Evolutionary conservation across 2,329 filamentous ascomycete species (phyloP).

Genomic region (Colletotrichum lentis): DNA sequence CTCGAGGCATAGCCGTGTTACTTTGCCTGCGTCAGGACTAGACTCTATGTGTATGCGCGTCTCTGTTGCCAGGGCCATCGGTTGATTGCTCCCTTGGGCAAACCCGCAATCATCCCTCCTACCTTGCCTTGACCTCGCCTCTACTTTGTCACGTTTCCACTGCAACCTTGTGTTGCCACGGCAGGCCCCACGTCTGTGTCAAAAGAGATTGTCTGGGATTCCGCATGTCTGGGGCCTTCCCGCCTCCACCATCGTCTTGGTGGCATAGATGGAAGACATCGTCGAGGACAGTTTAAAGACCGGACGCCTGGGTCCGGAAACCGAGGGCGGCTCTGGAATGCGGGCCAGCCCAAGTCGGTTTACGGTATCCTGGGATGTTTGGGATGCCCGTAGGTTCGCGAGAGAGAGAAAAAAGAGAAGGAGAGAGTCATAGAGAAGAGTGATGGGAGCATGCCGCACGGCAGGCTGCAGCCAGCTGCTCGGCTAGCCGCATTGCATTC

Average conservation of each 20-base stretch:
- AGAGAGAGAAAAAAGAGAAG: neutral
- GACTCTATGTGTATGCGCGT: neutral
- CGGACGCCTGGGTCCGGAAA: conserved; percentile 18
- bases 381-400: neutral
- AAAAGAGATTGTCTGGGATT: conserved; percentile 20
- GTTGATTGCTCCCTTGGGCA: conserved; percentile 9
- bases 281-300: conserved; percentile 11
- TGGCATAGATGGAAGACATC: conserved; percentile 11
- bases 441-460: neutral
- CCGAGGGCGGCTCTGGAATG: conserved; percentile 6
- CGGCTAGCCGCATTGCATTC: conserved; percentile 27
- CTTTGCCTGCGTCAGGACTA: conserved; percentile 4
- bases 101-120: conserved; percentile 10
- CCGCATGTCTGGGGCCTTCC: conserved; percentile 11
- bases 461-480: conserved; percentile 30
- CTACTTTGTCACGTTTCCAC: conserved; percentile 1
- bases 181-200: conserved; percentile 11
- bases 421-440: neutral
- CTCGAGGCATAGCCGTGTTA: conserved; percentile 14
- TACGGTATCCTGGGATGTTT: neutral
- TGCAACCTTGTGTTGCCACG: neutral
- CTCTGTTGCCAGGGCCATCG: conserved; percentile 4
- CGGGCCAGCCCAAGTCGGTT: neutral
- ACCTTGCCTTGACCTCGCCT: neutral
- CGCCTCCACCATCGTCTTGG: conserved; percentile 5